Conservation (phyloP, 306 rosid genomes). For the Vigna unguiculata region DNA sequence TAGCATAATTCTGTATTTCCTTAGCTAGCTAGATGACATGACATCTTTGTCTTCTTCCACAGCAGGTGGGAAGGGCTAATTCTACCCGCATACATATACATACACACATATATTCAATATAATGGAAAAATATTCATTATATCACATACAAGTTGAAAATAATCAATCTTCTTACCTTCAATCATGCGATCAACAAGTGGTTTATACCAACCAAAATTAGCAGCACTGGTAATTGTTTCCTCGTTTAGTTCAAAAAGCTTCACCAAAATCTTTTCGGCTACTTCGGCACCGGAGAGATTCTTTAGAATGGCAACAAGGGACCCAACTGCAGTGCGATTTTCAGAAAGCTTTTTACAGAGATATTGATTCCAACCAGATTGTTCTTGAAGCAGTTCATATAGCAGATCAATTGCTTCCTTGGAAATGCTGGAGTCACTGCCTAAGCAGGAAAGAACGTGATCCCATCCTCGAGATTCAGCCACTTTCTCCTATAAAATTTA, state of each 20-base stretch:
- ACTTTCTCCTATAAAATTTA: conserved; percentile 61
- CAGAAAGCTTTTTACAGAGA: conserved; percentile 69
- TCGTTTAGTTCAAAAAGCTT: conserved; percentile 70
- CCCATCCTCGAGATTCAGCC: conserved; percentile 70
- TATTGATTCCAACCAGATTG: conserved; percentile 71
- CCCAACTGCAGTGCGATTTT: conserved; percentile 55
- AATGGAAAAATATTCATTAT: not conserved
- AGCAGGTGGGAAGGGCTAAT: not conserved
- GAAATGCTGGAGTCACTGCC: conserved; percentile 64
- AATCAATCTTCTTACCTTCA: conserved; percentile 58
- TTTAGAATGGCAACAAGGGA: conserved; percentile 66
- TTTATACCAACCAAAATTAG: conserved; percentile 76
- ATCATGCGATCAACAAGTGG: conserved; percentile 70
- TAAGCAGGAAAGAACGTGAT: conserved; percentile 65
- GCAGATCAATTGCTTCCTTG: conserved; percentile 67
- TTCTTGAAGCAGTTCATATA: conserved; percentile 70
- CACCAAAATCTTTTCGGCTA: conserved; percentile 68
- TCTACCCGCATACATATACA: too few species aligned
- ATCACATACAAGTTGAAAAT: conserved; percentile 32
- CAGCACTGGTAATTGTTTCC: conserved; percentile 60
- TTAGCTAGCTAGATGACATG: conserved; percentile 3
- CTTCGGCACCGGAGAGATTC: conserved; percentile 57
- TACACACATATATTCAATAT: not conserved
- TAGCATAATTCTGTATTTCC: not conserved
- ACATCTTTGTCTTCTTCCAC: not conserved